Evolutionary conservation across 2,329 filamentous ascomycete genomes (phyloP).

Genomic region (Colletotrichum lini): DNA sequence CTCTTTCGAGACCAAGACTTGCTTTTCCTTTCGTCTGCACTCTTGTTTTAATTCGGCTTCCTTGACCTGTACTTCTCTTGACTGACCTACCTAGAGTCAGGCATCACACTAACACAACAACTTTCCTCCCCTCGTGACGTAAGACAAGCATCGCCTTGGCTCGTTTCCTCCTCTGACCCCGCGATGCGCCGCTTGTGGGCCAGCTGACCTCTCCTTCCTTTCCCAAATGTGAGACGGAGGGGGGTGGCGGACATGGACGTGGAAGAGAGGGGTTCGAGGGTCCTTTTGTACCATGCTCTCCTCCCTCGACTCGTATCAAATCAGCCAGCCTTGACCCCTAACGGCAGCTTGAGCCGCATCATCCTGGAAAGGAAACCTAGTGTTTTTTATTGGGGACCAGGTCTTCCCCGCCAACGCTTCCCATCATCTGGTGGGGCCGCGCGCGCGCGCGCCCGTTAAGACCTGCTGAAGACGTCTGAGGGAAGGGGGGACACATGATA

Average conservation of each 20-base stretch:
- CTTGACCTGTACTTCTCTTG: background rate
- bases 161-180: background rate
- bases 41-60: background rate
- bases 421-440: conserved; percentile 33
- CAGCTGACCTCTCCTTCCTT: conserved; percentile 27
- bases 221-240: conserved; percentile 8
- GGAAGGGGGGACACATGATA: conserved; percentile 15
- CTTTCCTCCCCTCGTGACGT: conserved; percentile 28
- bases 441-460: conserved; percentile 5
- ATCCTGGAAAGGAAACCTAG: conserved; percentile 6
- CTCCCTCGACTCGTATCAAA: background rate
- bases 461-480: conserved; percentile 8
- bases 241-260: background rate
- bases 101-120: conserved; percentile 8
- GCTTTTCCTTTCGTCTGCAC: too few relatives aligned
- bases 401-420: conserved; percentile 34
- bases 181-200: conserved; percentile 27
- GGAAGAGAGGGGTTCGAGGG: background rate
- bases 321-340: background rate
- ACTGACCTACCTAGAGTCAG: background rate
- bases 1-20: background rate
- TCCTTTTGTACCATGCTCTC: background rate
- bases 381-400: conserved; percentile 12
- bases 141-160: conserved; percentile 29
- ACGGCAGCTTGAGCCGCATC: conserved; percentile 8